Evolutionary conservation across 208 protist species (phyloP).

Genomic region (Giardia duodenalis): DNA sequence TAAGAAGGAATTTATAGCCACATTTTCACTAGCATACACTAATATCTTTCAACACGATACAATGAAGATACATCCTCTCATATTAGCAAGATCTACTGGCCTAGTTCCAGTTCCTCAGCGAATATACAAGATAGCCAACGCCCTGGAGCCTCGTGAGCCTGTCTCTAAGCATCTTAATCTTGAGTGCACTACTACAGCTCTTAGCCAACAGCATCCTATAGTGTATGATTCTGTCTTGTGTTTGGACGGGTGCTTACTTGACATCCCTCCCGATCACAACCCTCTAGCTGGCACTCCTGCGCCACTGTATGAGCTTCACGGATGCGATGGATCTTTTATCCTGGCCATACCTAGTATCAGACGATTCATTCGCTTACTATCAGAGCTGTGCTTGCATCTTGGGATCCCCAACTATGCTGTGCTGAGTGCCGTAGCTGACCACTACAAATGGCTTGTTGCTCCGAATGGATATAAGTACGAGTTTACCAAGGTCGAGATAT

Average conservation of each 20-base stretch:
- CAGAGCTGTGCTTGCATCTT: background rate
- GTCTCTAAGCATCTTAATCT: too few species aligned
- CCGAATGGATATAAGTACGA: background rate
- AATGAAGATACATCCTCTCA: background rate
- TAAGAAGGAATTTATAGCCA: background rate
- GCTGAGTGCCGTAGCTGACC: background rate
- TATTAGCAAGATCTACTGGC: background rate
- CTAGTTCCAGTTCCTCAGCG: background rate
- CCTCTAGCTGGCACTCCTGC: too few species aligned
- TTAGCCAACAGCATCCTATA: background rate
- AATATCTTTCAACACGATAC: background rate
- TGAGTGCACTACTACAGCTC: background rate
- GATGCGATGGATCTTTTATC: background rate
- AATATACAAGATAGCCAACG: too few species aligned
- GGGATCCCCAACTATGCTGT: background rate
- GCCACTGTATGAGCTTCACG: background rate
- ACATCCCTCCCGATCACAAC: too few species aligned
- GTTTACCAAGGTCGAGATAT: background rate
- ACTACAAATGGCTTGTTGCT: background rate
- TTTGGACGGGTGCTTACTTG: background rate
- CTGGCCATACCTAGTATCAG: background rate
- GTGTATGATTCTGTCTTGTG: background rate
- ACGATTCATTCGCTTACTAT: background rate
- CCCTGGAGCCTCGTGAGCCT: too few species aligned
- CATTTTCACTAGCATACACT: background rate